Percentiles rank a stretch among this genome's conserved stretches.
These are phyloP conservation scores for Blastobotrys robertii DNA, from an alignment of 805 yeast genomes.

Conservation along the genomic window DNA sequence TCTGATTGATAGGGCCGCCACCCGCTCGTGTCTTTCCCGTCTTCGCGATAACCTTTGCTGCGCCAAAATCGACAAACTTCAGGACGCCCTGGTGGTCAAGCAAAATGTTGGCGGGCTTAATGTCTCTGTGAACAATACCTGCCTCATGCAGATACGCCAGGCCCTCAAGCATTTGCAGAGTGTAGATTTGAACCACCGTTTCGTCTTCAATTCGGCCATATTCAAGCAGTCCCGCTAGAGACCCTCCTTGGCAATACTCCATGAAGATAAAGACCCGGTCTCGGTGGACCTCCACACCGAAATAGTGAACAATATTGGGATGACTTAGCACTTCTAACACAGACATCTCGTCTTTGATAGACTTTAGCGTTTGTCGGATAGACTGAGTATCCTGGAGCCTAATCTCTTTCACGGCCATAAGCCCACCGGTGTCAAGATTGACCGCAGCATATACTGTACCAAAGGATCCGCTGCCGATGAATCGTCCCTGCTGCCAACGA, in stretches of 20 bases:
- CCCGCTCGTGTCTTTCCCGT: conserved; percentile 24
- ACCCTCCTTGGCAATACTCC: conserved; percentile 97
- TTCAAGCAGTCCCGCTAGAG: conserved; percentile 72
- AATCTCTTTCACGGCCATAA: conserved; percentile 95
- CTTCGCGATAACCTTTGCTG: conserved; percentile 69
- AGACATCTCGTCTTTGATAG: conserved; percentile 93
- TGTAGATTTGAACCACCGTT: conserved; percentile 78
- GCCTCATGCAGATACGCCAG: conserved; percentile 87
- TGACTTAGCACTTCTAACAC: conserved; percentile 91
- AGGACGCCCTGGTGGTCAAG: conserved; percentile 87
- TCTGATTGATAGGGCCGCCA: conserved; percentile 19
- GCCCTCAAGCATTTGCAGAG: conserved; percentile 90
- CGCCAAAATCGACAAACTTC: conserved; percentile 95
- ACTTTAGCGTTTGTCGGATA: conserved; percentile 72
- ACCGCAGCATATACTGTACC: conserved; percentile 91
- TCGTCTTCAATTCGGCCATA: conserved; percentile 96
- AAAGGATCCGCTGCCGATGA: conserved; percentile 91
- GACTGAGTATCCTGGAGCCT: conserved; percentile 81
- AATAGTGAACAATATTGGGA: conserved; percentile 93
- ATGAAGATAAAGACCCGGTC: conserved; percentile 91
- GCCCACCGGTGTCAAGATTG: conserved; percentile 88
- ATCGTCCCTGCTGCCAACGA: conserved; percentile 94
- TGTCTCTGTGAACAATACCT: conserved; percentile 94
- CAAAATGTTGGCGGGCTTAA: conserved; percentile 88
- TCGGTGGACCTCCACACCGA: conserved; percentile 94